Conservation (phyloP, 352 stramenopile genomes). For the Pythium phragmiticola region DNA sequence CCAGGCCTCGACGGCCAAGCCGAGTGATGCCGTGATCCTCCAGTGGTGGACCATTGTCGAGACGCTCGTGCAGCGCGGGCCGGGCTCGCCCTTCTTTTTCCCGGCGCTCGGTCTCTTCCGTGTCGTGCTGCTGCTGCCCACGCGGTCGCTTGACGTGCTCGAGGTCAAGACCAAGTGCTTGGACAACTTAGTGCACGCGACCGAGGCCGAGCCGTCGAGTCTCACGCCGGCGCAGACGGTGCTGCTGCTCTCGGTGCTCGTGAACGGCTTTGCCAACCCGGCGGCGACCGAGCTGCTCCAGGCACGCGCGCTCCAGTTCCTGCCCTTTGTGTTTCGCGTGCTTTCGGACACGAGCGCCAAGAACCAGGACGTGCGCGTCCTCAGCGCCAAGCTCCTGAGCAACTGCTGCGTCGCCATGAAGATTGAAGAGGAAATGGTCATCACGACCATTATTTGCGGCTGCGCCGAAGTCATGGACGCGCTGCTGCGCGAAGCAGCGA, state of each 20-base stretch:
- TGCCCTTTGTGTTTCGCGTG: conserved; percentile 67
- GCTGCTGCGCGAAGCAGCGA: conserved; percentile 38
- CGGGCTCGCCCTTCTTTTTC: conserved; percentile 45
- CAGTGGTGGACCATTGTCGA: conserved; percentile 42
- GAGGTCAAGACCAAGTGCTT: conserved; percentile 50
- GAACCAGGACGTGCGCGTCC: conserved; percentile 42
- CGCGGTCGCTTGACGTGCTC: conserved; percentile 24
- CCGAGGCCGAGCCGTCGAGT: conserved; percentile 30
- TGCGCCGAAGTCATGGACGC: conserved; percentile 64
- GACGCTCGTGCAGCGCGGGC: conserved; percentile 41
- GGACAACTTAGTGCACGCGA: conserved; percentile 40
- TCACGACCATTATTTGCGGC: conserved; percentile 71
- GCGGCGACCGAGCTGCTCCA: conserved; percentile 54
- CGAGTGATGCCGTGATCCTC: conserved; percentile 10
- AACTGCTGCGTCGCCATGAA: conserved; percentile 72
- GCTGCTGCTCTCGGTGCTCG: conserved; percentile 52
- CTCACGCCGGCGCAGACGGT: conserved; percentile 52
- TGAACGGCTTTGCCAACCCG: conserved; percentile 65
- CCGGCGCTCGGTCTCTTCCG: conserved; percentile 56
- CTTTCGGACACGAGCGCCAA: conserved; percentile 39
- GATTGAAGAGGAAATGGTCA: conserved; percentile 64
- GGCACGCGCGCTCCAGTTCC: conserved; percentile 39
- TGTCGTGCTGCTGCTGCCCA: conserved; percentile 50
- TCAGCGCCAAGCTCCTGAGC: conserved; percentile 61
- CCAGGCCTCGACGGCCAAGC: conserved; percentile 13